phyloP scores from a whole-genome alignment of 495 filamentous ascomycete species.

The Astrothelium macrocarpum region DNA sequence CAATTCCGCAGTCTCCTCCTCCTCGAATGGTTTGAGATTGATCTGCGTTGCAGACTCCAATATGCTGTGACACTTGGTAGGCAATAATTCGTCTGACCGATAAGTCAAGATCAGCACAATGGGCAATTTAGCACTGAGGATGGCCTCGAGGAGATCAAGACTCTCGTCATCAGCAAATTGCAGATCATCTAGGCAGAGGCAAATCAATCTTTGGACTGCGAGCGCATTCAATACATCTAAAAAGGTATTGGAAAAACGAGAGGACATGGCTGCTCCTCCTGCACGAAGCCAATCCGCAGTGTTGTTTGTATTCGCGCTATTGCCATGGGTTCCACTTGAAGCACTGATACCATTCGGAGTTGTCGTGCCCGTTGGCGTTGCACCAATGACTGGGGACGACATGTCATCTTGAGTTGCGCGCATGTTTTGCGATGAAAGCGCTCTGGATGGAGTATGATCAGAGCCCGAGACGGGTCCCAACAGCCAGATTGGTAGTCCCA shows the following conservation, averaged over 20 bases:
- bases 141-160: slow-evolving; percentile 64
- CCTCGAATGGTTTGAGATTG: slow-evolving; percentile 53
- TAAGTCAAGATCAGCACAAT: slow-evolving; percentile 68
- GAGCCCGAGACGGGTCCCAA: slow-evolving; percentile 37
- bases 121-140: slow-evolving; percentile 60
- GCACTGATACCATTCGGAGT: not conserved
- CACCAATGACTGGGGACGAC: not conserved
- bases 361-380: not conserved
- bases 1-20: slow-evolving; percentile 66
- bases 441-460: not conserved
- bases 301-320: slow-evolving; percentile 8
- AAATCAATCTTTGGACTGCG: slow-evolving; percentile 67
- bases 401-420: not conserved
- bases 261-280: slow-evolving; percentile 60
- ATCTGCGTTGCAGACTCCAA: slow-evolving; percentile 45
- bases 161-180: slow-evolving; percentile 83
- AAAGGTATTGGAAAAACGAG: slow-evolving; percentile 73
- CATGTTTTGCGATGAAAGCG: not conserved
- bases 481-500: slow-evolving; percentile 68
- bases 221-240: slow-evolving; percentile 74
- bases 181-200: slow-evolving; percentile 74
- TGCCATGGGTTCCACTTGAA: not conserved
- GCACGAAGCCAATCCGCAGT: slow-evolving; percentile 62
- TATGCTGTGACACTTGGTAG: slow-evolving; percentile 20
- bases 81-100: slow-evolving; percentile 41